Evolutionary conservation across 2,329 filamentous ascomycete genomes (phyloP), one percentile per base, ranked within the genome.

Genomic region (Pyrenophora tritici-repentis): DNA sequence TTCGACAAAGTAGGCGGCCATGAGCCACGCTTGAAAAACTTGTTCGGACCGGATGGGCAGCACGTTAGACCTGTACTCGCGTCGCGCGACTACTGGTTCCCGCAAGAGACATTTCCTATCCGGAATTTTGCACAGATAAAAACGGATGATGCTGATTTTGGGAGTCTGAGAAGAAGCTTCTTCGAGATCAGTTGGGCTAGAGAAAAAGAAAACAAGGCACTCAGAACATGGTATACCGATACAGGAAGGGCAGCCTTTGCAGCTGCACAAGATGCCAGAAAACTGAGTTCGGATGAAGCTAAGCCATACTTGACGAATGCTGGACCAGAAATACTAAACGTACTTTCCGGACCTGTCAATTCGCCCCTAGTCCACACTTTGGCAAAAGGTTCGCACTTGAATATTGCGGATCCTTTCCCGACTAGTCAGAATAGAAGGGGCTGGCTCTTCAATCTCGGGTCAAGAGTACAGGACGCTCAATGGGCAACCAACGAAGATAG

Each of bases 381-480:
- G 20, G 69, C 61, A 2, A 70, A 75, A 14, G 71, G 77, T 26
- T 71, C 76, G 17, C 68, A 62, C 17, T 46, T 83, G 42, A 70
- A 79, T 36, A 71, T 83, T 14, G 73, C 76, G 7, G 64, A 77
- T 72, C 67, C 62, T 3, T 68, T 69, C 10, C 56, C 62, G 13
- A 47, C 63, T 8, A 59, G 57, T 26, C 61, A 58, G 32, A 70
- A 58, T 31, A 68, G 73, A 48, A 62, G 62, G 33, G 78, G 76
- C 3, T 87, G 83, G 80, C 63, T 86, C 2, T 59, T 86, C 38
- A 83, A 85, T 61, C 50, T 85, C 16, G 83, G 83, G 3, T 74
- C 75, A 1, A 80, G 77, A 42, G 67, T 85, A 7, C 78, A 82
- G 55, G 80, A 79, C 29, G 59, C 77, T 4, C 75, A 78, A 33